phyloP scores from a whole-genome alignment of 129 eudicot species.

The Mikania micrantha region DNA sequence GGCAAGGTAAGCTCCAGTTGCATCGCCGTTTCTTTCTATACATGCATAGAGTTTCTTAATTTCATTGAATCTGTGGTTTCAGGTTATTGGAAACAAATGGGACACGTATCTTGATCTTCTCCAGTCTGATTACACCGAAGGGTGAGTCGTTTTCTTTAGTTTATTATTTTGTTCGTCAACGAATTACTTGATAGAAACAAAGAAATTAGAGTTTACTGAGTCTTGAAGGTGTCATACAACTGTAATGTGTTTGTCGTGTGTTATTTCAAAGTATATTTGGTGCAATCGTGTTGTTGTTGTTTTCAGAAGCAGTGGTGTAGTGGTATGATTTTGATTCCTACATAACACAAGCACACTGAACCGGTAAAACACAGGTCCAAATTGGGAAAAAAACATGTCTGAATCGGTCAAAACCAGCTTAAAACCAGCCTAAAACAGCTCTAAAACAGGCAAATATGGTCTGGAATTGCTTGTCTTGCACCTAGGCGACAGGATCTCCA shows the following conservation, averaged over 20 bases:
- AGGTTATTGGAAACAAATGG: conserved; percentile 99
- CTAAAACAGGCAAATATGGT: no score
- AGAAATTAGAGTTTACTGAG: neutral
- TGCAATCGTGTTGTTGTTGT: neutral
- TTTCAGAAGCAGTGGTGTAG: no score
- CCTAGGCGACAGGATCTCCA: no score
- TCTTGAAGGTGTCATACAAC: neutral
- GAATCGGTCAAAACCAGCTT: no score
- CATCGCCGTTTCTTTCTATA: neutral
- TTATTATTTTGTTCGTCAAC: neutral
- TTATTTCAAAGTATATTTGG: neutral
- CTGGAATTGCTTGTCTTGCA: no score
- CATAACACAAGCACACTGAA: no score
- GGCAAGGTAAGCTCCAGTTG: conserved; percentile 48
- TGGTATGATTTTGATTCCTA: no score
- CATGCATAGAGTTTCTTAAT: neutral
- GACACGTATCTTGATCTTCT: conserved; percentile 89
- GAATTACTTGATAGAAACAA: neutral
- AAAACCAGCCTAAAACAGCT: no score
- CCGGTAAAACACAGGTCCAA: no score
- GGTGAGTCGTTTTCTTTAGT: conserved; percentile 31
- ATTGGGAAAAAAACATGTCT: no score
- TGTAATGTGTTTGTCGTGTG: neutral
- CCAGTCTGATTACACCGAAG: conserved; percentile 88
- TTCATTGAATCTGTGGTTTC: neutral